A percentile compares a stretch with the other conserved stretches of the same genome.
Evolutionary conservation across 805 yeast genomes (phyloP).

Genomic region (Ogataea corticis): DNA sequence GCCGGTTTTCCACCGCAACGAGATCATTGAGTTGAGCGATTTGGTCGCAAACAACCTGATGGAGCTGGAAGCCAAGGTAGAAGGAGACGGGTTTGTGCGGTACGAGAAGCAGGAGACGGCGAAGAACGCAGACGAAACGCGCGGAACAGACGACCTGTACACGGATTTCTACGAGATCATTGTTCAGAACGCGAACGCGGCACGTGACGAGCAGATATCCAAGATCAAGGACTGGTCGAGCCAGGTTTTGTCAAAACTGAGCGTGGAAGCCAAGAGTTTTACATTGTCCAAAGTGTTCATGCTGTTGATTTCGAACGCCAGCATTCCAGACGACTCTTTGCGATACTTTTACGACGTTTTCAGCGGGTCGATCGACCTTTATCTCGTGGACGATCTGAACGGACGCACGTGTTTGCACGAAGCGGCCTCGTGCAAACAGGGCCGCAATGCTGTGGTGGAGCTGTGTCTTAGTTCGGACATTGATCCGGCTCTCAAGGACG

Average conservation of each 20-base stretch:
- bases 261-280: slow-evolving; percentile 39
- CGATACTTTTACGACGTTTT: slow-evolving; percentile 49
- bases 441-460: slow-evolving; percentile 28
- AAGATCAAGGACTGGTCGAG: slow-evolving; percentile 39
- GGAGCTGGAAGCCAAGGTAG: slow-evolving; percentile 74
- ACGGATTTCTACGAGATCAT: slow-evolving; percentile 55
- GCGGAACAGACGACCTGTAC: slow-evolving; percentile 67
- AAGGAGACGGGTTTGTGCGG: slow-evolving; percentile 34
- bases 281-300: slow-evolving; percentile 71
- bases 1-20: slow-evolving; percentile 91
- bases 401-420: slow-evolving; percentile 79
- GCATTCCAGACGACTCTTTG: slow-evolving; percentile 63
- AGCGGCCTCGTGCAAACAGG: slow-evolving; percentile 38
- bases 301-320: slow-evolving; percentile 61
- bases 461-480: slow-evolving; percentile 27
- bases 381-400: slow-evolving; percentile 68
- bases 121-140: slow-evolving; percentile 1
- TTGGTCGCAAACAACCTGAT: slow-evolving; percentile 62
- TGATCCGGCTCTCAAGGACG: slow-evolving; percentile 48
- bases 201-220: slow-evolving; percentile 33
- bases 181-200: slow-evolving; percentile 38
- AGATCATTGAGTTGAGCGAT: slow-evolving; percentile 82
- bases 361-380: slow-evolving; percentile 58
- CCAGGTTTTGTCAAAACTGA: slow-evolving; percentile 46
- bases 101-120: slow-evolving; percentile 20